Evolutionary conservation across 345 rosid genomes (phyloP).

Genomic region (Physaria fendleri): DNA sequence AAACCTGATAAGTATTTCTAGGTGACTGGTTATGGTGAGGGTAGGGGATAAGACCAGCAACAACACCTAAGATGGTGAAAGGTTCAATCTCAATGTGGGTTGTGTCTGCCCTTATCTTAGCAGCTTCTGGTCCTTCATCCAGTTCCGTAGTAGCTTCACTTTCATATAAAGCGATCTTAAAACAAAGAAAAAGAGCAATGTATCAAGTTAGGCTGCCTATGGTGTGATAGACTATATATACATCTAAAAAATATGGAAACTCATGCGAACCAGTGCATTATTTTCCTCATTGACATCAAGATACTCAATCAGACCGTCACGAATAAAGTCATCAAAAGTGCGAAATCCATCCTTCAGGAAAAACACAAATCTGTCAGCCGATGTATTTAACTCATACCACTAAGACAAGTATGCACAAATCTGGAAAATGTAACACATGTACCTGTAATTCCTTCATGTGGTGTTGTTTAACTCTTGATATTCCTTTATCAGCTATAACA

Average conservation of each 20-base stretch:
- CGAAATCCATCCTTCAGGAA: slow-evolving; percentile 76
- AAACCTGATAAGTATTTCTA: slow-evolving; percentile 93
- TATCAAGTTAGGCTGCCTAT: background rate
- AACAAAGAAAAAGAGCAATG: slow-evolving; percentile 17
- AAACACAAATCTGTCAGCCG: slow-evolving; percentile 19
- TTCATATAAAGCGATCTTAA: slow-evolving; percentile 88
- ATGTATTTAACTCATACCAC: slow-evolving; percentile 2
- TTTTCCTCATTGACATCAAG: slow-evolving; percentile 98
- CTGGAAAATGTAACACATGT: slow-evolving; percentile 19
- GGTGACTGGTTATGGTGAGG: slow-evolving; percentile 99
- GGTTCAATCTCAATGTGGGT: slow-evolving; percentile 98
- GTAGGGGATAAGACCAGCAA: slow-evolving; percentile 90
- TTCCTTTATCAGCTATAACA: slow-evolving; percentile 89
- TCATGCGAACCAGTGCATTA: slow-evolving; percentile 71
- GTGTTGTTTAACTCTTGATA: slow-evolving; percentile 77
- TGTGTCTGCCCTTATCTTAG: slow-evolving; percentile 32
- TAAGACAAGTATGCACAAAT: slow-evolving; percentile 2
- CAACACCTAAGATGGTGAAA: slow-evolving; percentile 90
- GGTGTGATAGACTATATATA: background rate
- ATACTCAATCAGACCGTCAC: slow-evolving; percentile 87
- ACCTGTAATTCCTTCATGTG: slow-evolving; percentile 92
- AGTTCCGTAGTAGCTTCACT: slow-evolving; percentile 41
- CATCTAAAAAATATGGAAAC: background rate
- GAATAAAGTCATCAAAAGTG: slow-evolving; percentile 81
- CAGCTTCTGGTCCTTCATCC: slow-evolving; percentile 2